Conservation (phyloP, 106 monocot genomes). For the Phalaenopsis equestris region DNA sequence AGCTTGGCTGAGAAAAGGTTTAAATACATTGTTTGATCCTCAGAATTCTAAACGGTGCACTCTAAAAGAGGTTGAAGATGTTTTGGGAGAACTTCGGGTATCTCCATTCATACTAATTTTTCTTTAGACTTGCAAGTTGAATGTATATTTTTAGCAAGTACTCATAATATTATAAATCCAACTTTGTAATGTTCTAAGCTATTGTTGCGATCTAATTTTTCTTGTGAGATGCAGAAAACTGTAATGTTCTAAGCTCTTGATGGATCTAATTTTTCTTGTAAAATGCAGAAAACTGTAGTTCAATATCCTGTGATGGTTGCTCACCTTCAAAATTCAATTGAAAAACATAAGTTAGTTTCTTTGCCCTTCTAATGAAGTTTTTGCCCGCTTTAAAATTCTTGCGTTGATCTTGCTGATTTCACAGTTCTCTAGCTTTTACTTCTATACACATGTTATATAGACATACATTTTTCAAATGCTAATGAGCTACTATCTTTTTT, state of each 20-base stretch:
- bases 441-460: not conserved
- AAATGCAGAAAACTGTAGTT: slow-evolving; percentile 36
- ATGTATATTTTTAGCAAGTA: not conserved
- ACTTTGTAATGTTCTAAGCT: not conserved
- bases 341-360: slow-evolving; percentile 51
- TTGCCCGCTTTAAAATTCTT: not conserved
- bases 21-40: slow-evolving; percentile 18
- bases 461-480: not conserved
- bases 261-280: slow-evolving; percentile 7
- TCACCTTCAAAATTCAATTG: slow-evolving; percentile 44
- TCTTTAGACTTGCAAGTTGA: not conserved
- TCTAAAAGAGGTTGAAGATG: slow-evolving; percentile 41
- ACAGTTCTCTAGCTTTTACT: not conserved
- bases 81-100: slow-evolving; percentile 54
- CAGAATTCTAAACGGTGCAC: slow-evolving; percentile 27
- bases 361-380: not conserved
- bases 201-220: not conserved
- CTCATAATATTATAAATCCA: not conserved
- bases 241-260: slow-evolving; percentile 8
- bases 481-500: too few species aligned
- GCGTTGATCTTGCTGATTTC: not conserved
- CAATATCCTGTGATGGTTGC: slow-evolving; percentile 41
- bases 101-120: not conserved
- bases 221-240: slow-evolving; percentile 32
- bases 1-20: slow-evolving; percentile 50